Evolutionary conservation across 345 rosid genomes (phyloP), one percentile per base, ranked within the genome.

Genomic region (Gossypium anomalum): DNA sequence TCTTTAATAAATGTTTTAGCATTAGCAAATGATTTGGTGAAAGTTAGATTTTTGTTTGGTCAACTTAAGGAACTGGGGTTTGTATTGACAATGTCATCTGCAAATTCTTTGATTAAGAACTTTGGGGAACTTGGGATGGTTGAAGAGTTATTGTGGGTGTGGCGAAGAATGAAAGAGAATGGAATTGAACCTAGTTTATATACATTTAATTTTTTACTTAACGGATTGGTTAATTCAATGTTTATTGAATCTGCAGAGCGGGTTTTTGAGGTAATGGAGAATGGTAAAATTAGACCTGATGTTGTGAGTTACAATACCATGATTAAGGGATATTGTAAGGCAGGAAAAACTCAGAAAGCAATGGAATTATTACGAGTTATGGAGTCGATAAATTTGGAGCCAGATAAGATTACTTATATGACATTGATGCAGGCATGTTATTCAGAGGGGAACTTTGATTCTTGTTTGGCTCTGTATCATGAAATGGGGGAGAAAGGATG

Each of bases 121-220:
- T 88, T 89, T 63, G 98, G 99, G 51, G 86, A 82, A 71, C 85
- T 89, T 41, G 98, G 97, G 48, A 87, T 95, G 98, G 92, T 95
- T 41, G 99, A 91, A 85, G 96, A 95, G 76, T 75, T 91, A 83
- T 78, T 95, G 75, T 93, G 97, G 97, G 91, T 89, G 71, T 95
- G 98, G 97, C 81, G 99, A 19, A 77, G 81, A 66, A 93, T 93
- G 98, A 86, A 93, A 78, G 96, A 95, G 67, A 91, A 91, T 80
- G 90, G 80, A 64, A 86, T 90, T 70, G 98, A 89, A 74, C 94
- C 97, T 0, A 91, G 87, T 82, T 78, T 90, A 84, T 90, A 87
- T 74, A 87, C 96, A 0, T 90, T 87, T 68, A 90, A 88, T 82
- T 95, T 89, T 71, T 71, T 93, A 81, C 66, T 95, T 68, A 90